Evolutionary conservation across 2,329 filamentous ascomycete genomes (phyloP), one percentile per base, ranked within the genome.

Genomic region (Drechslera avenae): DNA sequence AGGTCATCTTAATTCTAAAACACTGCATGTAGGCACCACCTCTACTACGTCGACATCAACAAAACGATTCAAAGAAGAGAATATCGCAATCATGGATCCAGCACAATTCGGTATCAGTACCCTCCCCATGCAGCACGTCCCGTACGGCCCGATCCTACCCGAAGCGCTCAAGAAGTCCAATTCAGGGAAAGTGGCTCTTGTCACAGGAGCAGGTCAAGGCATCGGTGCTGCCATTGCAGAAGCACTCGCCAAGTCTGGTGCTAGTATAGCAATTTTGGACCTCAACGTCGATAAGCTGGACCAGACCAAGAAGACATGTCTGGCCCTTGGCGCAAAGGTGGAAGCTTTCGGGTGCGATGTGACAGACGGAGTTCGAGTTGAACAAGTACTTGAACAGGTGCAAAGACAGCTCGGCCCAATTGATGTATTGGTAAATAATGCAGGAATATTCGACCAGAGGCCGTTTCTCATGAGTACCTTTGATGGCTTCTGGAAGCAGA

Each of bases 161-260:
- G 48, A 56, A 17, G 46, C 59, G 1, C 54, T 70, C 10, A 28
- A 50, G 35, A 44, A 45, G 8, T 42, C 56, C 9, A 70, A 68
- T 41, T 9, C 39, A 5, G 59, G 60, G 7, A 70, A 67, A 54
- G 50, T 67, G 7, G 66, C 66, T 3, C 37, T 70, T 3, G 39
- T 70, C 8, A 70, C 67, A 13, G 67, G 67, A 9, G 64, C 66
- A 10, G 64, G 52, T 5, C 58, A 58, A 40, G 66, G 67, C 13
- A 70, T 70, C 19, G 67, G 67, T 8, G 63, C 63, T 12, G 66
- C 64, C 7, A 69, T 68, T 26, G 50, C 64, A 12, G 56, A 66
- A 43, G 52, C 64, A 1, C 57, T 70, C 9, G 63, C 64, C 0
- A 57, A 59, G 40, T 69, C 66, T 2, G 67, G 66, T 3, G 67